Base-by-base conservation (phyloP, 2,329 filamentous ascomycete genomes). In the Paraphaeosphaeria sporulosa region DNA sequence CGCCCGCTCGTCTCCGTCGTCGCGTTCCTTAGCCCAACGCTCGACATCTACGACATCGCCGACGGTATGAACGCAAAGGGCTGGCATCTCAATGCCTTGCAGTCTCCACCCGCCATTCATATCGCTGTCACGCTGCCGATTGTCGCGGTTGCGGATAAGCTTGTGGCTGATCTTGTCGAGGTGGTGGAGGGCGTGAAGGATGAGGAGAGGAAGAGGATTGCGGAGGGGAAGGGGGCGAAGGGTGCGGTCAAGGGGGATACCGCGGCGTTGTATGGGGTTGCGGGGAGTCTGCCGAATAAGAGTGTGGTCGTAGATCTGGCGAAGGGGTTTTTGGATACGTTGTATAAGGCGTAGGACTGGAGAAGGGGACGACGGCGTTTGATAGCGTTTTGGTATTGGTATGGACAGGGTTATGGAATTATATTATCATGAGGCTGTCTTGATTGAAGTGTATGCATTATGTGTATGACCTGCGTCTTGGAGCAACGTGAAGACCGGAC, bases 11-110 rank as follows among this genome's bases (percentile, higher is more conserved):
- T 97, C 54, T 93, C 89, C 10, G 95, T 99, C 30, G 88, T 99
- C 4, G 91, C 95, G 1, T 98, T 98, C 81, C 87, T 86, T 12
- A 89, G 91, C n/a, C 85, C 87, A 68, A 90, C 87, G n/a, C 86
- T 99, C 44, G 89, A 97, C 79, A 90, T 96, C 64, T 99, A 99
- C 81, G 94, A 97, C 74, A 88, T 99, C 66, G 93, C 94, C 8
- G 95, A 99, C 78, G 91, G 83, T 67, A 94, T 99, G 90, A 87
- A 86, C 13, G 82, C 81, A 0, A 90, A 89, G 73, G 94, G 95
- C 3, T 99, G 95, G 95, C 95, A 99, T 80, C 84, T 99, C 61
- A 99, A 98, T 74, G 92, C 94, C 2, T 85, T 99, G 64, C 95
- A 99, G 80, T 90, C 88, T 71, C 95, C 95, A 2, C 89, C 95